Conservation (phyloP, 2,329 filamentous ascomycete genomes). For the Calonectria hawksworthii region DNA sequence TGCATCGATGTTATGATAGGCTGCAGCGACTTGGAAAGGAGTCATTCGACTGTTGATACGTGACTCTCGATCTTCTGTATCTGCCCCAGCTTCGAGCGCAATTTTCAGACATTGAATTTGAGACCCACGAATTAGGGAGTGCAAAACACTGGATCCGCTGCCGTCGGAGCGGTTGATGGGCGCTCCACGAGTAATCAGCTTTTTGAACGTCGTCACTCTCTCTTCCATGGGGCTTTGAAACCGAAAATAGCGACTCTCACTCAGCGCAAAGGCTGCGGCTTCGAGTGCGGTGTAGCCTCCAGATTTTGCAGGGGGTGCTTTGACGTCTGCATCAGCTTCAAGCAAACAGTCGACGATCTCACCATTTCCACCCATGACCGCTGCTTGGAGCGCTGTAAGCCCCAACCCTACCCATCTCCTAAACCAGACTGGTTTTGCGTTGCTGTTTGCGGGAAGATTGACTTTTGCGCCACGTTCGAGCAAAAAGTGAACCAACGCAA, state of each 20-base stretch:
- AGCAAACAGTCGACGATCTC: not conserved
- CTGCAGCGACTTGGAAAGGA: constrained; percentile 2
- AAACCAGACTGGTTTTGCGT: no score
- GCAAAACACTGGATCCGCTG: not conserved
- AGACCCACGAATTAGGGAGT: not conserved
- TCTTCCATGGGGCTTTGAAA: no score
- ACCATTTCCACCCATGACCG: not conserved
- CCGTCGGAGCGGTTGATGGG: not conserved
- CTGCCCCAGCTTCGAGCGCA: not conserved
- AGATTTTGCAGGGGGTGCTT: not conserved
- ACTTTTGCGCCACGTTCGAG: not conserved
- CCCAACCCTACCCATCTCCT: not conserved
- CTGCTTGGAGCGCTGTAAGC: not conserved
- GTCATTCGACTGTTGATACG: not conserved
- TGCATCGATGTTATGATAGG: not conserved
- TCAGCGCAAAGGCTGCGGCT: not conserved
- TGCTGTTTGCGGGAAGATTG: not conserved
- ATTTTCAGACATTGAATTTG: not conserved
- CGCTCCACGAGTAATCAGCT: not conserved
- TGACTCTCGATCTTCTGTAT: not conserved
- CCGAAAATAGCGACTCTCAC: no score
- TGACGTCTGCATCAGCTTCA: not conserved
- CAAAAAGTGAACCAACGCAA: not conserved
- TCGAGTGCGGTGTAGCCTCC: not conserved
- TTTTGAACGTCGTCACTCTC: not conserved